Conservation (phyloP, 805 yeast genomes). For the Yueomyces sinensis region DNA sequence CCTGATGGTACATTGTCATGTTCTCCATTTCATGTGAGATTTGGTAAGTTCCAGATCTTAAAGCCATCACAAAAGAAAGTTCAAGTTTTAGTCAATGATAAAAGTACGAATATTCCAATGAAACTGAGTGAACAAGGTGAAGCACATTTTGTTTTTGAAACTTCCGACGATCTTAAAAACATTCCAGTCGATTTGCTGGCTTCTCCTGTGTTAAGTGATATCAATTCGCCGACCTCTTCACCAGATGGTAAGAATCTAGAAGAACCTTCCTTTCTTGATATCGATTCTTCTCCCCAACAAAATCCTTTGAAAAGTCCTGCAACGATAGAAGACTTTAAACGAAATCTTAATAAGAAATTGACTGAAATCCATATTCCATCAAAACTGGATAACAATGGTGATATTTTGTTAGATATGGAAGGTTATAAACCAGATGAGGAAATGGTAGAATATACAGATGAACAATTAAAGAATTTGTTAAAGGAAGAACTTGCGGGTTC, state of each 20-base stretch:
- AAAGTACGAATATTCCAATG: constrained; percentile 77
- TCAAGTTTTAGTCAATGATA: constrained; percentile 75
- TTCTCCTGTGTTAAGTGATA: constrained; percentile 69
- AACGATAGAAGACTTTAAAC: constrained; percentile 10
- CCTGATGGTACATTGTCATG: constrained; percentile 67
- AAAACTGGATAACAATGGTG: constrained; percentile 79
- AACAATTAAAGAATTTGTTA: constrained; percentile 56
- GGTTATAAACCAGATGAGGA: constrained; percentile 85
- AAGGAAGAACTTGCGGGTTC: constrained; percentile 55
- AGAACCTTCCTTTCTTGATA: constrained; percentile 24
- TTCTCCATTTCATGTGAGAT: constrained; percentile 93
- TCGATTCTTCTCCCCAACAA: constrained; percentile 3
- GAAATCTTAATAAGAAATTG: constrained; percentile 47
- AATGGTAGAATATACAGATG: constrained; percentile 65
- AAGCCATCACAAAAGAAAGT: constrained; percentile 94
- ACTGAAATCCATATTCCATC: constrained; percentile 73
- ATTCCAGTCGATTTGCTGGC: constrained; percentile 73
- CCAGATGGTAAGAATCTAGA: constrained; percentile 11
- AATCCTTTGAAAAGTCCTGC: neutral
- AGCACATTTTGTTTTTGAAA: constrained; percentile 92
- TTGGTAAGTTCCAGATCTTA: constrained; percentile 85
- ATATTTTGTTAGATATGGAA: constrained; percentile 81
- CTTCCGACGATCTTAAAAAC: constrained; percentile 39
- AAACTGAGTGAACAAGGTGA: constrained; percentile 96
- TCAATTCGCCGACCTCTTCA: constrained; percentile 42